A percentile compares a stretch with the other conserved stretches of the same genome.
Evolutionary conservation across 768 basidiomycete species (phyloP).

Genomic region (Tubosaeta brunneosetosa): DNA sequence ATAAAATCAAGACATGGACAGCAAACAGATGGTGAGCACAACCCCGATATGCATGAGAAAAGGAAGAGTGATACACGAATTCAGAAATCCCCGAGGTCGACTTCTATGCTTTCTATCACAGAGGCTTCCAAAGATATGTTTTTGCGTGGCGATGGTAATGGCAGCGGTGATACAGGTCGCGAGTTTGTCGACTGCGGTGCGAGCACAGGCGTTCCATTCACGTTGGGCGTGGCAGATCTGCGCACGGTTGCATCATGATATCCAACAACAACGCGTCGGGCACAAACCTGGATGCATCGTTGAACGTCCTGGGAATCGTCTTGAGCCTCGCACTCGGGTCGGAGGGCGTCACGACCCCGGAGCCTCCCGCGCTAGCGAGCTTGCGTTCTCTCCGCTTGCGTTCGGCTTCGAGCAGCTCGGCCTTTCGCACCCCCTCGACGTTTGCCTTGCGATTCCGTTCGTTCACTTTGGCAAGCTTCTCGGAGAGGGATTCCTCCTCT

Average conservation of each 20-base stretch:
- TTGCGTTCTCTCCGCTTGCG: conserved; percentile 67
- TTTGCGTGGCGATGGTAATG: conserved; percentile 25
- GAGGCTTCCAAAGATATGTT: conserved; percentile 47
- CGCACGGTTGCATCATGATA: conserved; percentile 19
- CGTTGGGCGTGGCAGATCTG: conserved; percentile 44
- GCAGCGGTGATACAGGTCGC: conserved; percentile 36
- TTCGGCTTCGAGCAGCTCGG: conserved; percentile 67
- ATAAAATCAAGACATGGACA: not conserved
- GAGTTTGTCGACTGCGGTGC: conserved; percentile 26
- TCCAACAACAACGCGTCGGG: not conserved
- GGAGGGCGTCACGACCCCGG: conserved; percentile 37
- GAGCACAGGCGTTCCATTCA: conserved; percentile 41
- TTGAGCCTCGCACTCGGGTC: conserved; percentile 69
- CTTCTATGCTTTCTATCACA: conserved; percentile 62
- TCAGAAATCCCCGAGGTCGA: conserved; percentile 77
- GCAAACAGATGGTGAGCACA: not conserved
- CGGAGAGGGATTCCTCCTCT: conserved; percentile 29
- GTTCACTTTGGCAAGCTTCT: conserved; percentile 75
- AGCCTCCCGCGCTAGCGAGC: conserved; percentile 39
- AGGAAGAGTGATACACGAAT: conserved; percentile 3
- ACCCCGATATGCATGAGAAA: not conserved
- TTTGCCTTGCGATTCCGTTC: conserved; percentile 88
- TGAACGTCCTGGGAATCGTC: conserved; percentile 56
- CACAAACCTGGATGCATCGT: conserved; percentile 57
- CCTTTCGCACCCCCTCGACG: conserved; percentile 69